A percentile compares a stretch with the other conserved stretches of the same genome.
Evolutionary conservation across 805 yeast species (phyloP).

Genomic region (Kodamaea hsintzibuensis): DNA sequence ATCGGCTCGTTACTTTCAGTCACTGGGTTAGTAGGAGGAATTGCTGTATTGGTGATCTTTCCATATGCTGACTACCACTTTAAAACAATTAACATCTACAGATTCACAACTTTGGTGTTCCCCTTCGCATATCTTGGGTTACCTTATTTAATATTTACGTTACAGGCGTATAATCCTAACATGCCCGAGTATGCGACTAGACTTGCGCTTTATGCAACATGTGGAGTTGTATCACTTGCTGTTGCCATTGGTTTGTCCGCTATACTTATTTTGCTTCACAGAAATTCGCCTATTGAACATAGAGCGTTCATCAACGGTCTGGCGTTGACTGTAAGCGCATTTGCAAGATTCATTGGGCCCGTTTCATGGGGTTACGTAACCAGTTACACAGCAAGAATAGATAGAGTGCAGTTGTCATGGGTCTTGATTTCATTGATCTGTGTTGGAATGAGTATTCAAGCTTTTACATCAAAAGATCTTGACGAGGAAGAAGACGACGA

Average conservation of each 20-base stretch:
- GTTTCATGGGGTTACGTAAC: conserved; percentile 52
- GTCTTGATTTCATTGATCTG: conserved; percentile 26
- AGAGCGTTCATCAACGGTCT: conserved; percentile 62
- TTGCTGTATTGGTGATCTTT: conserved; percentile 49
- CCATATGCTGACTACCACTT: conserved; percentile 52
- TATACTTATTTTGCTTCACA: conserved; percentile 52
- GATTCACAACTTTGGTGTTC: conserved; percentile 38
- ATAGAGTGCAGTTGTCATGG: conserved; percentile 35
- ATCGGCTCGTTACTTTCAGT: conserved; percentile 53
- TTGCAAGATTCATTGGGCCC: conserved; percentile 61
- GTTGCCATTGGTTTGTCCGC: conserved; percentile 54
- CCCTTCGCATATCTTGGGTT: conserved; percentile 47
- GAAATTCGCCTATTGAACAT: conserved; percentile 53
- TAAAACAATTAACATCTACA: conserved; percentile 47
- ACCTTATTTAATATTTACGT: conserved; percentile 50
- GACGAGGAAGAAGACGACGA: conserved; percentile 28
- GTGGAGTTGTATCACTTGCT: conserved; percentile 34
- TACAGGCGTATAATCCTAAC: conserved; percentile 31
- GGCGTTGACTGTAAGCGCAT: conserved; percentile 51
- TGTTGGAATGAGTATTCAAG: conserved; percentile 16
- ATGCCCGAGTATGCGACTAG: conserved; percentile 23
- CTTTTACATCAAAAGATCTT: conserved; percentile 18
- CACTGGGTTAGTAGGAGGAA: conserved; percentile 55
- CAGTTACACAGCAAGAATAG: conserved; percentile 26
- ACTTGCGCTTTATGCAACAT: conserved; percentile 26